Conservation (phyloP, 139 green algal species). For the Diplosphaera chodatii region DNA sequence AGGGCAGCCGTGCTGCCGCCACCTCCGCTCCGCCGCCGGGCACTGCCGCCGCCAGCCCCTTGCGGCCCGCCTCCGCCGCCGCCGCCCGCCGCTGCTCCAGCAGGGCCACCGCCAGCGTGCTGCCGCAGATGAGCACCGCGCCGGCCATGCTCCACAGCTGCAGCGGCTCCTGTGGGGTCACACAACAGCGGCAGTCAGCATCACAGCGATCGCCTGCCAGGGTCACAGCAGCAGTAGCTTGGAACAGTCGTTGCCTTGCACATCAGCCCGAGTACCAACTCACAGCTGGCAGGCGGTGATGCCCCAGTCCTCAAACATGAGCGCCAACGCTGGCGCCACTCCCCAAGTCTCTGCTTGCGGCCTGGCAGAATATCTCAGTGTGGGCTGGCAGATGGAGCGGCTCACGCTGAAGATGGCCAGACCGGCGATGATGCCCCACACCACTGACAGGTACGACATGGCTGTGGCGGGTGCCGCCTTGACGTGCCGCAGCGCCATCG, state of each 20-base stretch:
- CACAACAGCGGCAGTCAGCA: not conserved
- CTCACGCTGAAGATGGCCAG: constrained; percentile 11
- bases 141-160: not conserved
- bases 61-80: not conserved
- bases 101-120: constrained; percentile 4
- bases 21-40: no score
- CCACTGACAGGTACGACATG: constrained; percentile 24
- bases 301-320: no score
- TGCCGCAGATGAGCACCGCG: constrained; percentile 11
- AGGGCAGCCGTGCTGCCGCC: no score
- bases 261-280: no score
- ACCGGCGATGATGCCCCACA: constrained; percentile 22
- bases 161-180: constrained; percentile 5
- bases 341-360: no score
- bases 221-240: no score
- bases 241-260: no score
- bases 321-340: no score
- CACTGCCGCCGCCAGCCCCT: no score
- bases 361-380: no score
- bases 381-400: not conserved
- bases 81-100: constrained; percentile 5
- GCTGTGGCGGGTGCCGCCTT: constrained; percentile 21
- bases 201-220: not conserved
- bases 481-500: constrained; percentile 15
- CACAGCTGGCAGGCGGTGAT: no score